A percentile compares a stretch with the other conserved stretches of the same genome.
phyloP scores from a whole-genome alignment of 768 basidiomycete genomes.

The Boletus vermiculosoides region DNA sequence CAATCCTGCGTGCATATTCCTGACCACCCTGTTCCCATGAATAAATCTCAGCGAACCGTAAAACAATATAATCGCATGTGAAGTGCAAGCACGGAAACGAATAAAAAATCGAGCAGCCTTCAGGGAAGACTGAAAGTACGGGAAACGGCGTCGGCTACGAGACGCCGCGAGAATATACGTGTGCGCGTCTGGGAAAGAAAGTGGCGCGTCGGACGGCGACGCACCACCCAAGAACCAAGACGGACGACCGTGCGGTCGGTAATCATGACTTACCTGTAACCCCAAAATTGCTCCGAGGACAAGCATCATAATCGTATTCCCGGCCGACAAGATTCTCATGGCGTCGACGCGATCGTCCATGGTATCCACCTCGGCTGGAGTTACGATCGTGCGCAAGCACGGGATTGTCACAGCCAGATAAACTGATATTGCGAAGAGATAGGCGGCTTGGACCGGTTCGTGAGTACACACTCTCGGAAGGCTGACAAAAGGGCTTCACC shows the following conservation, averaged over 20 bases:
- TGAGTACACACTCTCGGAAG: conserved; percentile 10
- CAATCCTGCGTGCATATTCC: conserved; percentile 72
- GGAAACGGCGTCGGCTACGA: conserved; percentile 13
- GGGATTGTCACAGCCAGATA: conserved; percentile 85
- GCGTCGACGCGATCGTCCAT: conserved; percentile 71
- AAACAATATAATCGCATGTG: conserved; percentile 5
- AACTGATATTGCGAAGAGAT: conserved; percentile 72
- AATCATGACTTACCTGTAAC: conserved; percentile 60
- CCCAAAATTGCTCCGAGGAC: conserved; percentile 62
- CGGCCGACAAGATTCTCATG: conserved; percentile 78
- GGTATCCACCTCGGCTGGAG: conserved; percentile 56
- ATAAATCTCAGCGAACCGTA: conserved; percentile 6
- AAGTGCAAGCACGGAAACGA: conserved; percentile 3
- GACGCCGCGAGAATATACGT: conserved; percentile 2
- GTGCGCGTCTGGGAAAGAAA: conserved; percentile 10
- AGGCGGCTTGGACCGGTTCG: conserved; percentile 51
- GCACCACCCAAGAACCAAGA: conserved; percentile 2
- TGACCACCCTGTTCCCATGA: conserved; percentile 66
- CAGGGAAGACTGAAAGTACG: background rate
- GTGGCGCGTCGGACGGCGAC: background rate
- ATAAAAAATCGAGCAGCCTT: conserved; percentile 7
- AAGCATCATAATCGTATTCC: conserved; percentile 79
- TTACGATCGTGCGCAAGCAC: conserved; percentile 70
- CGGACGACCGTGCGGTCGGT: background rate
- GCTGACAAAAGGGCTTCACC: conserved; percentile 48